These are phyloP conservation scores for Pelargonium cotyledonis DNA, from an alignment of 441 rosid genomes.

Conservation along the genomic window DNA sequence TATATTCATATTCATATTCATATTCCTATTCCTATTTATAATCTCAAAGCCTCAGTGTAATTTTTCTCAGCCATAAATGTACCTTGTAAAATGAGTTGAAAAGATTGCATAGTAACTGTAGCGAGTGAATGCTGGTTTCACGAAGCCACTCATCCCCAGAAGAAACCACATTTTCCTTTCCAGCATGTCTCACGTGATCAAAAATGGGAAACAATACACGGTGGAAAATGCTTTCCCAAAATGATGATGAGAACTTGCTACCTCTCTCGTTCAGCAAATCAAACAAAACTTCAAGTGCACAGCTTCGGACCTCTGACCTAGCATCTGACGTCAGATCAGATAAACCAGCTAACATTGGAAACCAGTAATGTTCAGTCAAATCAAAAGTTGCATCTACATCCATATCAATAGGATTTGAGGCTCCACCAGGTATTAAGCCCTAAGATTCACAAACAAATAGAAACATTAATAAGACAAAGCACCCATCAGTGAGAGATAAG, in stretches of 20 bases:
- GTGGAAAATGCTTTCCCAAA: slow-evolving; percentile 99
- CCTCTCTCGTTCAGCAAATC: slow-evolving; percentile 99
- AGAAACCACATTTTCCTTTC: slow-evolving; percentile 68
- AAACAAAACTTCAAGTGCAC: slow-evolving; percentile 96
- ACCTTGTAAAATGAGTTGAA: slow-evolving; percentile 97
- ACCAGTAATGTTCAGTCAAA: slow-evolving; percentile 98
- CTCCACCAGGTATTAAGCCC: slow-evolving; percentile 98
- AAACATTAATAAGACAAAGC: slow-evolving; percentile 6
- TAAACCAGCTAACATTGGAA: slow-evolving; percentile 98
- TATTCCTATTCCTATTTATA: too few relatives aligned
- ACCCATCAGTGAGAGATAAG: not conserved
- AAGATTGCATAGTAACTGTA: slow-evolving; percentile 95
- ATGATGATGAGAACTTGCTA: slow-evolving; percentile 80
- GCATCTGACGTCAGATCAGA: slow-evolving; percentile 94
- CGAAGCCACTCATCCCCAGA: slow-evolving; percentile 86
- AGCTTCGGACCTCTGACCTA: slow-evolving; percentile 89
- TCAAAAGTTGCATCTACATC: slow-evolving; percentile 57
- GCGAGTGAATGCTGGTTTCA: slow-evolving; percentile 97
- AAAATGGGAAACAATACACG: slow-evolving; percentile 97
- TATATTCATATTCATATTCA: too few relatives aligned
- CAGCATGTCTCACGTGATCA: slow-evolving; percentile 93
- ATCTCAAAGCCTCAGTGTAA: too few relatives aligned
- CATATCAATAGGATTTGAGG: slow-evolving; percentile 64
- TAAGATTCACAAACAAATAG: slow-evolving; percentile 27
- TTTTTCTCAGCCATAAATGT: too few relatives aligned